Evolutionary conservation across 208 protist genomes (phyloP), one percentile per base, ranked within the genome.

Genomic region (Leishmania arabica): DNA sequence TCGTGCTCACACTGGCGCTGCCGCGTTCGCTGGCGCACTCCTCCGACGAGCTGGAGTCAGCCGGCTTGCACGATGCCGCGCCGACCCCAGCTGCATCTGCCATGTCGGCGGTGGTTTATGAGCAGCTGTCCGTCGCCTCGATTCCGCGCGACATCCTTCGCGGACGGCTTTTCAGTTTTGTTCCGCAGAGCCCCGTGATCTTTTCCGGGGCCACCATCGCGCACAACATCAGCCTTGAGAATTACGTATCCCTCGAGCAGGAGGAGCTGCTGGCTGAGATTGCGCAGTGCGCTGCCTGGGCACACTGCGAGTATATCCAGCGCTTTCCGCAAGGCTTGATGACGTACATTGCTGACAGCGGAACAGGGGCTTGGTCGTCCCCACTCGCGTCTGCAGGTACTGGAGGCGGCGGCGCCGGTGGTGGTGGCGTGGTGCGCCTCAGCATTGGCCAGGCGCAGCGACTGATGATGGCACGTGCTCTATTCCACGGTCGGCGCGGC

Each of bases 191-290:
- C 65, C 84, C 93, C 13, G 87, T 87, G 31, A 83, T 96, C 60
- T 92, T 96, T 64, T 70, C 84, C 24, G 91, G 90, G 31, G 87
- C 92, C 73, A 92, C 93, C 40, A 91, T 96, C 80, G 93, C 91
- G 24, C 91, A 96, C 79, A 96, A 96, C 82, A 88, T 96, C 58
- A 91, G 90, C 78, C 83, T 96, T n/a, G 79, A 86, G 68, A 87
- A 85, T 69, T 85, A 73, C 60, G 75, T 95, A 15, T 92, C 93
- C 3, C 64, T 94, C 6, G 84, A 85, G 72, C 82, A 92, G 77
- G 78, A 82, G 27, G 69, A 60, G 3, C 65, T 94, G 65, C 75
- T 95, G 54, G 69, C 70, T 3, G 73, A 85, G 54, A 87, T 92
- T 7, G 82, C 75, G 70, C 54, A 74, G 47, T 94, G 89, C 72